A percentile compares a stretch with the other conserved stretches of the same genome.
Evolutionary conservation across 1,284 basidiomycete species (phyloP).

Genomic region (Somion occarium): DNA sequence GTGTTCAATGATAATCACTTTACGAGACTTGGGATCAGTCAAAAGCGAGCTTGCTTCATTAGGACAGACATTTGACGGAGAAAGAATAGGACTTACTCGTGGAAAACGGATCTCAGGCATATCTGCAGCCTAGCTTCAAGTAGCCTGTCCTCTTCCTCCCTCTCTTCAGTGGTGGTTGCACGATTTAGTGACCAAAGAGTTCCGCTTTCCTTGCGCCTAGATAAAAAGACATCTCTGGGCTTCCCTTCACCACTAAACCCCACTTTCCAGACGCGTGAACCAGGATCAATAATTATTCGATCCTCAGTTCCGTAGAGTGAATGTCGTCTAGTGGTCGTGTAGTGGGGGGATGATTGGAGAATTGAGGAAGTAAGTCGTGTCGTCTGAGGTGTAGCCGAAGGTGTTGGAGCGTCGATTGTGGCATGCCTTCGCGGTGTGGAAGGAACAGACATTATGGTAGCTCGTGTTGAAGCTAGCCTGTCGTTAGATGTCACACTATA

Average conservation of each 20-base stretch:
- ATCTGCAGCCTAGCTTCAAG: constrained; percentile 66
- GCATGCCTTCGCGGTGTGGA: constrained; percentile 42
- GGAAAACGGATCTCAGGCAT: constrained; percentile 74
- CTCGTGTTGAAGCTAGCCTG: neutral
- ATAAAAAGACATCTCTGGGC: constrained; percentile 72
- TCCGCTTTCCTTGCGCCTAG: constrained; percentile 24
- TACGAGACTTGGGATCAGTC: constrained; percentile 90
- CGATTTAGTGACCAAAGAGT: constrained; percentile 58
- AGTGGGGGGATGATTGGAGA: constrained; percentile 70
- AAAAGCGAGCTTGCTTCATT: constrained; percentile 67
- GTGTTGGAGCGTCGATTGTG: constrained; percentile 18
- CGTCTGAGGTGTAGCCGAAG: constrained; percentile 47
- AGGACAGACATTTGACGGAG: constrained; percentile 11
- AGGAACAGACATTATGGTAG: constrained; percentile 20
- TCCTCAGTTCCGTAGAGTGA: constrained; percentile 86
- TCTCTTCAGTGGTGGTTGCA: constrained; percentile 46
- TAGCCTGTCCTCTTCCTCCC: constrained; percentile 68
- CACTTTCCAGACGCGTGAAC: constrained; percentile 82
- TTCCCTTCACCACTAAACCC: constrained; percentile 88
- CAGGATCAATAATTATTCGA: constrained; percentile 80
- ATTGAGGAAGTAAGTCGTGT: constrained; percentile 41
- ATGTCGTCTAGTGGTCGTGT: constrained; percentile 70
- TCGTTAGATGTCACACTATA: too few relatives aligned
- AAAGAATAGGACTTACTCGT: constrained; percentile 57
- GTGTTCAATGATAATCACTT: constrained; percentile 89